These are phyloP conservation scores for Pseudocercospora musae DNA, from an alignment of 2,329 filamentous ascomycete genomes.

Conservation along the genomic window DNA sequence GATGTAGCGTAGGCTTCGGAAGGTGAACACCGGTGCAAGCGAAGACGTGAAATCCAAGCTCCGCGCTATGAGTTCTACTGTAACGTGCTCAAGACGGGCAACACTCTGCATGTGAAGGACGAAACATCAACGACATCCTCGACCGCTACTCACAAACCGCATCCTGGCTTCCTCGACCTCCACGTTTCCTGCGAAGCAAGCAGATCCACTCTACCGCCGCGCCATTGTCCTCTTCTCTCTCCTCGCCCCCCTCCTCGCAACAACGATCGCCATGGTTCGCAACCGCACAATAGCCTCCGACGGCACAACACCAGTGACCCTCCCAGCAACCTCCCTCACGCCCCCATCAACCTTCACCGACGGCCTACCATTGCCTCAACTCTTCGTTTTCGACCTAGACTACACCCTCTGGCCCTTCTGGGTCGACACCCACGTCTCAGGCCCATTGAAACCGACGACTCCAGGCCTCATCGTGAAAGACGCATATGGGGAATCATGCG, in stretches of 20 bases:
- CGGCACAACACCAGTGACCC: slow-evolving; percentile 30
- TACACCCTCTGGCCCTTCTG: slow-evolving; percentile 99
- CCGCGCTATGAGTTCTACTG: no score
- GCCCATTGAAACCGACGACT: slow-evolving; percentile 59
- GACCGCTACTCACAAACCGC: neutral
- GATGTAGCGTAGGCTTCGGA: no score
- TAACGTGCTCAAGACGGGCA: no score
- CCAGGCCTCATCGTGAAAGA: slow-evolving; percentile 52
- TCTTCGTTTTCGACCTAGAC: slow-evolving; percentile 93
- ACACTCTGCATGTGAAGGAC: neutral
- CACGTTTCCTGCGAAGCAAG: neutral
- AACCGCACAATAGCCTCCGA: slow-evolving; percentile 11
- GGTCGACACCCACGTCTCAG: slow-evolving; percentile 87
- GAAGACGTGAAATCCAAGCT: neutral
- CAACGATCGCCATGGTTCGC: slow-evolving; percentile 18
- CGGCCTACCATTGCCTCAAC: slow-evolving; percentile 69
- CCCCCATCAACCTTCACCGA: slow-evolving; percentile 59
- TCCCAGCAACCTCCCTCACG: slow-evolving; percentile 36
- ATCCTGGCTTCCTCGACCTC: slow-evolving; percentile 2
- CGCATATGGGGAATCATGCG: slow-evolving; percentile 45
- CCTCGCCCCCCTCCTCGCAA: slow-evolving; percentile 12
- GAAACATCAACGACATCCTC: neutral
- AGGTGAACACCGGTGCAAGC: neutral
- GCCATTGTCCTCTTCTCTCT: slow-evolving; percentile 5
- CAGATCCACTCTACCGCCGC: neutral